Evolutionary conservation across 1,139 yeast genomes (phyloP).

Genomic region (Sugiyamaella novakii): DNA sequence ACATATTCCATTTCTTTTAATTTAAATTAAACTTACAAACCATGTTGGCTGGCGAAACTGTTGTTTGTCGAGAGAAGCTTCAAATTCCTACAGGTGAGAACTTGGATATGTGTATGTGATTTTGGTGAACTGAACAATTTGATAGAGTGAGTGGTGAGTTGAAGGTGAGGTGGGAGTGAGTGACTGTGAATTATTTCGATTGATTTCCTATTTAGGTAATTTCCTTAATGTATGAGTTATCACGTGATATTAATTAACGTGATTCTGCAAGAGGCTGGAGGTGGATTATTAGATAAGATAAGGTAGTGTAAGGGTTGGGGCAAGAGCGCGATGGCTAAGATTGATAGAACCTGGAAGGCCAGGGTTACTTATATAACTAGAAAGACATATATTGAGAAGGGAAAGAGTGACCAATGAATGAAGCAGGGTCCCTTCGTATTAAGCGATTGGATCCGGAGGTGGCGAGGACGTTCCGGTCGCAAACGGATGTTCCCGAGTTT

Average conservation of each 20-base stretch:
- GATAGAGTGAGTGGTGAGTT: slow-evolving; percentile 9
- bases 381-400: too few relatives aligned
- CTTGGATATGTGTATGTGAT: slow-evolving; percentile 7
- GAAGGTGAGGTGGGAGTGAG: background rate
- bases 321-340: too few relatives aligned
- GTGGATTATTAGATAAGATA: background rate
- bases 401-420: background rate
- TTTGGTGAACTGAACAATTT: slow-evolving; percentile 17
- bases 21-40: slow-evolving; percentile 17
- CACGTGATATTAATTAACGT: background rate
- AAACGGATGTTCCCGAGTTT: slow-evolving; percentile 11
- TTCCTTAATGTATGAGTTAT: background rate
- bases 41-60: slow-evolving; percentile 20
- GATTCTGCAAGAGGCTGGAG: background rate
- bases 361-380: too few relatives aligned
- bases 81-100: slow-evolving; percentile 18
- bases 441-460: slow-evolving; percentile 4
- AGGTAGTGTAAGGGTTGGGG: slow-evolving; percentile 1
- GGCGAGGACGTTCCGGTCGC: background rate
- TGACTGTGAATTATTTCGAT: slow-evolving; percentile 8
- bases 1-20: background rate
- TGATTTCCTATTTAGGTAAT: slow-evolving; percentile 15
- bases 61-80: slow-evolving; percentile 18
- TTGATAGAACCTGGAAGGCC: too few relatives aligned
- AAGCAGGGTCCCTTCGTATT: background rate